Percentiles rank a stretch among this genome's conserved stretches.
Evolutionary conservation across 1,284 basidiomycete genomes (phyloP).

Genomic region (Ustilago curta): DNA sequence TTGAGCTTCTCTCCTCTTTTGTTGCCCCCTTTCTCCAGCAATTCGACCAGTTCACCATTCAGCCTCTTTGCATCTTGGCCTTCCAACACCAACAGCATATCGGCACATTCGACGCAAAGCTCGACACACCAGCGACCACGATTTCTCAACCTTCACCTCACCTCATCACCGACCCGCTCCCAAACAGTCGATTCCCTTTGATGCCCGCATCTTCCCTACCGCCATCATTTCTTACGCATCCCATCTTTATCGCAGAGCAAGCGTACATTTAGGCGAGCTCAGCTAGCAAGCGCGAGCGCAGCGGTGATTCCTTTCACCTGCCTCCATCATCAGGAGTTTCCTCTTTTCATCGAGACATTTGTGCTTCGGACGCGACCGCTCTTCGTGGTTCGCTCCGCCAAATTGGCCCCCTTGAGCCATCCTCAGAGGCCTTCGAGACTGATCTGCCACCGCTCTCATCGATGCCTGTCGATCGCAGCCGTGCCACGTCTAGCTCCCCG

Average conservation of each 20-base stretch:
- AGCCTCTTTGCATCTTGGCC: background rate
- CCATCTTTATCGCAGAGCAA: background rate
- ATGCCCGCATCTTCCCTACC: constrained; percentile 4
- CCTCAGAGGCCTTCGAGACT: background rate
- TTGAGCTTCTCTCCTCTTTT: background rate
- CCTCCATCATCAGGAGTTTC: background rate
- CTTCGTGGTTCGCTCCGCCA: background rate
- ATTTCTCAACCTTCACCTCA: background rate
- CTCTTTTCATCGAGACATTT: too few species aligned
- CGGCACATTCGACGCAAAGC: background rate
- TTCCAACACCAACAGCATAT: background rate
- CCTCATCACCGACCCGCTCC: background rate
- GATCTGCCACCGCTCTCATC: constrained; percentile 15
- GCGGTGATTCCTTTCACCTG: background rate
- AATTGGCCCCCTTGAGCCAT: constrained; percentile 5
- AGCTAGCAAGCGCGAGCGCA: background rate
- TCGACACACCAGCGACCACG: background rate
- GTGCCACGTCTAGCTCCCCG: constrained; percentile 35
- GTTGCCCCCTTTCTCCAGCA: constrained; percentile 1
- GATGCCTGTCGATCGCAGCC: constrained; percentile 46
- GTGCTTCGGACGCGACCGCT: background rate
- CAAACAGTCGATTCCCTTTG: background rate
- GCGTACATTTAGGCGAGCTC: background rate
- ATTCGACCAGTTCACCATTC: background rate
- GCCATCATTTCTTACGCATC: background rate